Evolutionary conservation across 176 grass and related monocot species (phyloP).

Genomic region (Saccharum officinarum): DNA sequence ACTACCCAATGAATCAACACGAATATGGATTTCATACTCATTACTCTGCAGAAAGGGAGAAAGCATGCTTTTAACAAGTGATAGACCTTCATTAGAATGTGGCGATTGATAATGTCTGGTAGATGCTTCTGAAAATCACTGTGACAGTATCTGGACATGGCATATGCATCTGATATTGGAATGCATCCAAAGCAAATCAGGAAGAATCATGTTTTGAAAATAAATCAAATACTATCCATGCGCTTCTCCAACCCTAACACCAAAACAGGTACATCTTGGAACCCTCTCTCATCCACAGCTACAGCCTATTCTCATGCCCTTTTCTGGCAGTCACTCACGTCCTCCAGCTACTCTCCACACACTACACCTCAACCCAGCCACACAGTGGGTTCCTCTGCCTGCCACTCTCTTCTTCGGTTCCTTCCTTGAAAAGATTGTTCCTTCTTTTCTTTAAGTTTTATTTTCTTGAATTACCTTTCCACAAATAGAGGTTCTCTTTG

Average conservation of each 20-base stretch:
- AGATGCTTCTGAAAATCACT: background rate
- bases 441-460: background rate
- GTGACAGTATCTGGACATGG: background rate
- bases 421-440: background rate
- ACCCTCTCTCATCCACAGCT: background rate
- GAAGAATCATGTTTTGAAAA: background rate
- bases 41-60: background rate
- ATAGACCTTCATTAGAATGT: background rate
- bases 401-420: background rate
- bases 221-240: background rate
- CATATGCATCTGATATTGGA: background rate
- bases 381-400: background rate
- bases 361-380: background rate
- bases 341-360: background rate
- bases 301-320: background rate
- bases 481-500: background rate
- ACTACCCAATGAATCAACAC: background rate
- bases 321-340: background rate
- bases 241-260: background rate
- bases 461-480: background rate
- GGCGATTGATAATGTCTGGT: background rate
- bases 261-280: background rate
- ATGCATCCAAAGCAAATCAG: background rate
- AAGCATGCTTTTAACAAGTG: background rate
- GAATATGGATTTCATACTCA: background rate